These are phyloP conservation scores for Mrakia blollopis DNA, from an alignment of 768 basidiomycete genomes.

Conservation along the genomic window DNA sequence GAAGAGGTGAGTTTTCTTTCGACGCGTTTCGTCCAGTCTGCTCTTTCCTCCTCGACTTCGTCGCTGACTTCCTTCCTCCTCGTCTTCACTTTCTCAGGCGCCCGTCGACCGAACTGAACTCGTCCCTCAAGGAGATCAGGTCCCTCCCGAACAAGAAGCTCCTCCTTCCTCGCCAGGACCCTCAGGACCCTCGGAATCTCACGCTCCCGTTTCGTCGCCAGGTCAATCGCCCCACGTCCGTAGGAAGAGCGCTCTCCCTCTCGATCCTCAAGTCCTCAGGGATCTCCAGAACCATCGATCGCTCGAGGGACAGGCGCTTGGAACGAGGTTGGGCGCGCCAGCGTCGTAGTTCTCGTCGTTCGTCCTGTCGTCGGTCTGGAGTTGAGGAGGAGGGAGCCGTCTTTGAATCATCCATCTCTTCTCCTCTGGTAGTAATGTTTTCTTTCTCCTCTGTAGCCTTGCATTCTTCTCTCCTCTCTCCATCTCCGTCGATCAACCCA, in stretches of 20 bases:
- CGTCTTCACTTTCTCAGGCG: slow-evolving; percentile 48
- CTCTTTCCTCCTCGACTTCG: slow-evolving; percentile 47
- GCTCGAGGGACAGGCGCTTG: slow-evolving; percentile 32
- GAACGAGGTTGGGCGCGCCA: neutral
- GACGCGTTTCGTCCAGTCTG: neutral
- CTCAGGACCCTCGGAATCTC: slow-evolving; percentile 43
- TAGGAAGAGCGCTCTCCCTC: slow-evolving; percentile 79
- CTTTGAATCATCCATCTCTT: no score
- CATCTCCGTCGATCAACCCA: neutral
- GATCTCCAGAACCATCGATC: slow-evolving; percentile 71
- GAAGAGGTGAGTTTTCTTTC: slow-evolving; percentile 60
- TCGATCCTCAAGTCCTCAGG: slow-evolving; percentile 80
- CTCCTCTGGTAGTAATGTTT: neutral
- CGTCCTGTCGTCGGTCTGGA: neutral
- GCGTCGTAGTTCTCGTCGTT: neutral
- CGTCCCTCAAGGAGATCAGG: slow-evolving; percentile 43
- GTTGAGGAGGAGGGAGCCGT: neutral
- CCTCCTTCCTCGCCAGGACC: neutral
- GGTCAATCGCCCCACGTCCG: slow-evolving; percentile 69
- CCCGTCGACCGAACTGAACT: slow-evolving; percentile 62
- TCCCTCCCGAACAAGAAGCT: neutral
- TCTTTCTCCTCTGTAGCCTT: neutral
- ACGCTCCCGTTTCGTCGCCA: slow-evolving; percentile 32
- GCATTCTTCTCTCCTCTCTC: neutral
- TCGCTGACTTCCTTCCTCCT: slow-evolving; percentile 36